Conservation (phyloP, 495 filamentous ascomycete species). For the Lindgomyces ingoldianus region DNA sequence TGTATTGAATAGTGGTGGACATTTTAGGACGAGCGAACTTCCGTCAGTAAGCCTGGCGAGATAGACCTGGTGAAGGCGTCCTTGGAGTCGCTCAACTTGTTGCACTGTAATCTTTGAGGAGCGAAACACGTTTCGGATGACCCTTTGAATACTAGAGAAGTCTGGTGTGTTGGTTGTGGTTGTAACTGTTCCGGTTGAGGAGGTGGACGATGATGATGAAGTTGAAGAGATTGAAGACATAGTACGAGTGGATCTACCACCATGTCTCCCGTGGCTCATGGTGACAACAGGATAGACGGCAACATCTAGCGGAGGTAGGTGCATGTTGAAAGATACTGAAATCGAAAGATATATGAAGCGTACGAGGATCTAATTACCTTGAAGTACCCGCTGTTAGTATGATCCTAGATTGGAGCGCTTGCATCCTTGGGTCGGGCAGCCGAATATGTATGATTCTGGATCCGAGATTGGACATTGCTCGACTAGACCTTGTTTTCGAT, state of each 20-base stretch:
- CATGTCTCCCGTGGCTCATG: constrained; percentile 36
- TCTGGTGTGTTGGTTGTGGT: constrained; percentile 32
- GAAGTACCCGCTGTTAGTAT: background rate
- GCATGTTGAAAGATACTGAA: constrained; percentile 29
- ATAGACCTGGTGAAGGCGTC: constrained; percentile 57
- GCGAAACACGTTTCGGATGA: constrained; percentile 49
- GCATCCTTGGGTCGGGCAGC: background rate
- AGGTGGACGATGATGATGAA: constrained; percentile 31
- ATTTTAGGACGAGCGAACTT: constrained; percentile 55
- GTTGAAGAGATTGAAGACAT: constrained; percentile 11
- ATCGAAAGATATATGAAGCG: constrained; percentile 1
- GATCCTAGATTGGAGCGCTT: background rate
- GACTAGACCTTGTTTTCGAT: background rate
- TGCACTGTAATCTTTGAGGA: constrained; percentile 48
- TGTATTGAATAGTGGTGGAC: constrained; percentile 53
- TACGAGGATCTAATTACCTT: constrained; percentile 1
- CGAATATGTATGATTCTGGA: constrained; percentile 18
- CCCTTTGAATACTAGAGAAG: constrained; percentile 46
- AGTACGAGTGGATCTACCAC: constrained; percentile 1
- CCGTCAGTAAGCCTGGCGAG: constrained; percentile 58
- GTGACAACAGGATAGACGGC: constrained; percentile 37
- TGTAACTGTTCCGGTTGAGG: constrained; percentile 24
- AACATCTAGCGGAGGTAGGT: constrained; percentile 38
- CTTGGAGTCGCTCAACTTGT: constrained; percentile 49
- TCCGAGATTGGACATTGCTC: background rate